Base-by-base conservation (phyloP, 106 monocot genomes). In the Acorus calamus region DNA sequence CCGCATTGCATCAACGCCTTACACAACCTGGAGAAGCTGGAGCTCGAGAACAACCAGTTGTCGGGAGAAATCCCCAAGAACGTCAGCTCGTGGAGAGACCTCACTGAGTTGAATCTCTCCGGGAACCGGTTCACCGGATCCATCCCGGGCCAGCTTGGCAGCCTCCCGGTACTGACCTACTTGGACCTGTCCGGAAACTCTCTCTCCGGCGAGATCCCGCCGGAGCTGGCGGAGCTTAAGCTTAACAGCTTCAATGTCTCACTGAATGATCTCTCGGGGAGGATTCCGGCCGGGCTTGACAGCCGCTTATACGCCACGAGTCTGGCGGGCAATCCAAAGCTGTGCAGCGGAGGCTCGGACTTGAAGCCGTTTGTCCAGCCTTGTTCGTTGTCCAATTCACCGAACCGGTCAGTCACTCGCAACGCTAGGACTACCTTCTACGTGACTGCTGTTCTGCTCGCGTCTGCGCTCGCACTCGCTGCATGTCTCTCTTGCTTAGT, bases 101-200 rank as follows among this genome's bases (percentile, higher is more conserved):
- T 85, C 6, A 78, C 78, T 4, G 71, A 80, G 42, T 50, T 80
- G 51, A 85, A 85, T 53, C 74, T 80, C 8, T 85, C 80, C 0
- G n/a, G 61, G 43, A 84, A 84, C 60, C 42, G 10, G 3, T 80
- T 80, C 60, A 73, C 84, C 51, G 80, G 84, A 41, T 53, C 49
- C 43, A 80, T 84, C 42, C 70, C 79, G 1, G 57, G 5, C 4
- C 9, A 53, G 9, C 14, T 84, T 0, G 73, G 76, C 2, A 46
- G 63, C 0, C 64, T 84, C 3, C 84, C 80, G 11, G 73, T 77
- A 4, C 79, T 84, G 44, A 77, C 77, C 7, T 84, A 84, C 62
- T 77, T 84, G 12, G 84, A 84, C 51, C 84, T 84, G 42, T 80
- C 80, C 14, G 4, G 8, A 2, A 84, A 84, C 67, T 53, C 6